phyloP scores from a whole-genome alignment of 108 stramenopile genomes.

The Nitzschia palea region DNA sequence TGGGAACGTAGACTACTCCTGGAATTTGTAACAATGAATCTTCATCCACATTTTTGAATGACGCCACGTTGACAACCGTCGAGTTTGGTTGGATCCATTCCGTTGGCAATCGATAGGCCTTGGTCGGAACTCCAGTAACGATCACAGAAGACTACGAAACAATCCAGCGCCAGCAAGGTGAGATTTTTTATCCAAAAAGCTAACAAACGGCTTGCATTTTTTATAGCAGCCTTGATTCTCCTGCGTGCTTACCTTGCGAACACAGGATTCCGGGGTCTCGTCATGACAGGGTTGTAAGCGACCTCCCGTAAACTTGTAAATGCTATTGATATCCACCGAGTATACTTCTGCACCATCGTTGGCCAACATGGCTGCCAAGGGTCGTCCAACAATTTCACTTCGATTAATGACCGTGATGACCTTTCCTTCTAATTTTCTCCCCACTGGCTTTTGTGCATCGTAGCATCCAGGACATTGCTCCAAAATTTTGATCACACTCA shows the following conservation, averaged over 20 bases:
- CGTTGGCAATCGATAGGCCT: constrained; percentile 87
- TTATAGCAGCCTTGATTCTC: too few relatives aligned
- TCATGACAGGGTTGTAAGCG: constrained; percentile 58
- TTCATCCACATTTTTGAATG: constrained; percentile 95
- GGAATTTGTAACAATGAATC: constrained; percentile 80
- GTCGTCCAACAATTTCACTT: constrained; percentile 95
- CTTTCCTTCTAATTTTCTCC: constrained; percentile 81
- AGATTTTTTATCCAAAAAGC: too few relatives aligned
- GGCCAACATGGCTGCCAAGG: constrained; percentile 96
- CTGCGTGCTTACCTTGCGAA: constrained; percentile 73
- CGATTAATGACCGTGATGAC: constrained; percentile 92
- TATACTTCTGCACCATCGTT: constrained; percentile 97
- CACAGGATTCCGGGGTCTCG: constrained; percentile 86
- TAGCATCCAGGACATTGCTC: constrained; percentile 77
- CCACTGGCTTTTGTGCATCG: constrained; percentile 62
- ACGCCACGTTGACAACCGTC: constrained; percentile 94
- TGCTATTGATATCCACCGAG: constrained; percentile 94
- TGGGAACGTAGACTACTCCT: constrained; percentile 90
- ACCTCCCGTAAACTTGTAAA: constrained; percentile 75
- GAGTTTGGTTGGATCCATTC: constrained; percentile 92
- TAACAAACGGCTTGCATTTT: too few relatives aligned
- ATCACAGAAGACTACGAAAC: constrained; percentile 88
- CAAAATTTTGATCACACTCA: constrained; percentile 92
- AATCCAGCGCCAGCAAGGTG: too few relatives aligned
- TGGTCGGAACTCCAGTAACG: constrained; percentile 93